phyloP scores from a whole-genome alignment of 257 asterid species.

The Penstemon newberryi region DNA sequence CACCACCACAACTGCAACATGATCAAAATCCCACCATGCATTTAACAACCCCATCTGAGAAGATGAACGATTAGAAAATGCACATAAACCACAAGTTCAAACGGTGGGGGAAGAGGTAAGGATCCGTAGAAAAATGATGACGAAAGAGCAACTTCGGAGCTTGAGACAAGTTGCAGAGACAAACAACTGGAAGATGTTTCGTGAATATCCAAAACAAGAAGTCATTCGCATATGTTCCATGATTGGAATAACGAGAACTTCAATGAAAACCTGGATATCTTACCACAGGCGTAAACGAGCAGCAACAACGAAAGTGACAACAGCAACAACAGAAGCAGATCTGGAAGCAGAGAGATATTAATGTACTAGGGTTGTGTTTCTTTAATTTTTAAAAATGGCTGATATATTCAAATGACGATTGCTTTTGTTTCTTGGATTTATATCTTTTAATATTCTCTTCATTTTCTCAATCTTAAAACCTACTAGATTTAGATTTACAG shows the following conservation, averaged over 20 bases:
- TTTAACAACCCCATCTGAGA: not conserved
- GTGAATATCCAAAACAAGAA: constrained; percentile 17
- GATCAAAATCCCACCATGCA: not conserved
- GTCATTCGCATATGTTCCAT: not conserved
- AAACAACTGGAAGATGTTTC: constrained; percentile 24
- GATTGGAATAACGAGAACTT: constrained; percentile 5
- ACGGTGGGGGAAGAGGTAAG: not conserved
- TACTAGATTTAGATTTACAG: too few species aligned
- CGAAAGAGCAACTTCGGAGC: not conserved
- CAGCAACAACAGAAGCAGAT: too few species aligned
- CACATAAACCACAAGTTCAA: not conserved
- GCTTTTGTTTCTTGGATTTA: too few species aligned
- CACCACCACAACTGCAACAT: not conserved
- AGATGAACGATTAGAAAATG: not conserved
- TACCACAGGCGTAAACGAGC: not conserved
- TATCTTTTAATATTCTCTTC: too few species aligned
- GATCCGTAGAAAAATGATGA: not conserved
- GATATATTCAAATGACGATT: too few species aligned
- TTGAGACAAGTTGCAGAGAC: not conserved
- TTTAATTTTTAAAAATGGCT: too few species aligned
- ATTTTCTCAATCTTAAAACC: too few species aligned
- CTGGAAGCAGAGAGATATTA: too few species aligned
- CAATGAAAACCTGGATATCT: not conserved
- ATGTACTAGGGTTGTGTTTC: too few species aligned
- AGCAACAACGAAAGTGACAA: too few species aligned